Conservation (phyloP, 352 stramenopile species). For the Pythium grandisporangium region DNA sequence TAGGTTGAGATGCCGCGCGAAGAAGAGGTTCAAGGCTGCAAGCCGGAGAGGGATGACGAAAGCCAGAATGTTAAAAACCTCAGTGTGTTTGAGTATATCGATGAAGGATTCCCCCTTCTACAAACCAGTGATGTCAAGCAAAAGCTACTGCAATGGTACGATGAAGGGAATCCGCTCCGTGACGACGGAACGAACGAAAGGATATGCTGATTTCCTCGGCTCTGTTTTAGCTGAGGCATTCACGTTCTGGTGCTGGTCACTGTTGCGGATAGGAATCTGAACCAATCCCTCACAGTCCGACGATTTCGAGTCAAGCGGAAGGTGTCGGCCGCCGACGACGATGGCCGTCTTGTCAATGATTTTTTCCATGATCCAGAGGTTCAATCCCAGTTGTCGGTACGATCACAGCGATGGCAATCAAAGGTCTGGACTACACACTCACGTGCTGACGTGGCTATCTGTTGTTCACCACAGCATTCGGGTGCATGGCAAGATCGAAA, state of each 20-base stretch:
- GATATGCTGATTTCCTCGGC: too few relatives aligned
- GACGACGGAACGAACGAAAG: too few relatives aligned
- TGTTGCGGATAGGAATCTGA: slow-evolving; percentile 35
- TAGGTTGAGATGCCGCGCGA: too few relatives aligned
- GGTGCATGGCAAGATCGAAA: neutral
- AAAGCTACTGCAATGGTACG: slow-evolving; percentile 66
- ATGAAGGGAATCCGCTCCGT: too few relatives aligned
- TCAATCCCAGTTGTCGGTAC: slow-evolving; percentile 21
- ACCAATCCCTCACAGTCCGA: slow-evolving; percentile 36
- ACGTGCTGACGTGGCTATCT: too few relatives aligned
- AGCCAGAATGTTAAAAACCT: neutral
- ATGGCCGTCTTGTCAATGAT: too few relatives aligned
- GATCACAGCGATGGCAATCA: too few relatives aligned
- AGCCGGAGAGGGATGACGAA: slow-evolving; percentile 1
- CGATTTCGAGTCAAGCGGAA: slow-evolving; percentile 48
- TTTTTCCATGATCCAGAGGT: slow-evolving; percentile 45
- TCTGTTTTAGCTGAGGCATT: too few relatives aligned
- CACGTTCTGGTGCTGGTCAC: too few relatives aligned
- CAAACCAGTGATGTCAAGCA: slow-evolving; percentile 40
- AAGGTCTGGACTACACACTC: neutral
- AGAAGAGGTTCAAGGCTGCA: slow-evolving; percentile 3
- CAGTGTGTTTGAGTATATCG: slow-evolving; percentile 34
- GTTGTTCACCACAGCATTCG: too few relatives aligned
- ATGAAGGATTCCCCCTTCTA: slow-evolving; percentile 32
- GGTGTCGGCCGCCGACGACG: too few relatives aligned